Percentiles rank a stretch among this genome's conserved stretches.
Conservation (phyloP, 495 filamentous ascomycete species). For the Penicillium subrubescens region DNA sequence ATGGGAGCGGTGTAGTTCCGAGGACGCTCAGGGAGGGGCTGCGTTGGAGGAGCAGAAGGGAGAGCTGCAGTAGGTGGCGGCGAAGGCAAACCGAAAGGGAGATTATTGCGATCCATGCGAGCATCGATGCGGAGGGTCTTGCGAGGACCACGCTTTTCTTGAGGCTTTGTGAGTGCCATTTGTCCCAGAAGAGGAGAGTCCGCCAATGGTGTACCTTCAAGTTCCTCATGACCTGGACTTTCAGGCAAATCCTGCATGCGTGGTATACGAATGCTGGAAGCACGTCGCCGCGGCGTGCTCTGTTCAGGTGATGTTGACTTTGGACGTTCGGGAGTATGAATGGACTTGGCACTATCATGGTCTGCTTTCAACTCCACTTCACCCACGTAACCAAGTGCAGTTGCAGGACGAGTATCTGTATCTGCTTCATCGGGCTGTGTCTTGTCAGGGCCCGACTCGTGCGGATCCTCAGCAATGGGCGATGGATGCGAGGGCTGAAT, state of each 20-base stretch:
- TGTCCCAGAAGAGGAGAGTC: conserved; percentile 31
- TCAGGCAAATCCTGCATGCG: conserved; percentile 21
- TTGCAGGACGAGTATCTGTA: conserved; percentile 8
- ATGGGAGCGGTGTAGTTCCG: conserved; percentile 27
- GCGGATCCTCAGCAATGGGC: conserved; percentile 21
- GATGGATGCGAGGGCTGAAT: conserved; percentile 19
- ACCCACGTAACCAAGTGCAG: conserved; percentile 11
- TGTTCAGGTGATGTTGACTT: conserved; percentile 21
- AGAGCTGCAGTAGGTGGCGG: conserved; percentile 36
- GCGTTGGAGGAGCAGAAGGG: conserved; percentile 27
- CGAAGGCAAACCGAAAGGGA: conserved; percentile 34
- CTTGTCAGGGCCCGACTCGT: conserved; percentile 1
- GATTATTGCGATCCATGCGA: conserved; percentile 20
- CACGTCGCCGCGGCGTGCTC: conserved; percentile 15
- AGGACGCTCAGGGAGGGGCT: conserved; percentile 9
- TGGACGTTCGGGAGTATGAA: conserved; percentile 15
- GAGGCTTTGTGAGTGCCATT: conserved; percentile 1
- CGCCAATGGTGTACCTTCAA: conserved; percentile 16
- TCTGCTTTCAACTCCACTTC: conserved; percentile 15
- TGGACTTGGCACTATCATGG: conserved; percentile 13
- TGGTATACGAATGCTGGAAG: conserved; percentile 22
- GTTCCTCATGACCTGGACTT: conserved; percentile 6
- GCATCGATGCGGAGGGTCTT: conserved; percentile 25
- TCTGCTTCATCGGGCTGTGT: not conserved
- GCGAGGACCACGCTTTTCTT: conserved; percentile 14